Evolutionary conservation across 2,329 filamentous ascomycete genomes (phyloP), one percentile per base, ranked within the genome.

Genomic region (Exserohilum rostratum): DNA sequence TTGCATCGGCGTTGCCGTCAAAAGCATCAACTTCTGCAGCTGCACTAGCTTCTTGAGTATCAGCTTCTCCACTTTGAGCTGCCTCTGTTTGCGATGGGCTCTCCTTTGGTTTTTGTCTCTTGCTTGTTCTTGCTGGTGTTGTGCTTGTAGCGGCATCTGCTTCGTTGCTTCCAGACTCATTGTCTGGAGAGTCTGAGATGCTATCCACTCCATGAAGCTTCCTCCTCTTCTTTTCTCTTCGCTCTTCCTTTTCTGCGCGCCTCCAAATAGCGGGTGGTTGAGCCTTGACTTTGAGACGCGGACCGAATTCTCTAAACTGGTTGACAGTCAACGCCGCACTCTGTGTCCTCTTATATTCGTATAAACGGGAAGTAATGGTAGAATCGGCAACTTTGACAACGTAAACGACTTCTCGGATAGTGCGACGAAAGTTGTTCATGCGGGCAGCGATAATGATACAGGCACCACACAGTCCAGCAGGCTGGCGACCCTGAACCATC

Each of bases 361-460:
- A 88, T 9, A 99, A 80, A 58, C 95, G 91, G 72, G 93, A 91
- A 68, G 92, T 90, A 56, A 99, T 91, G 6, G 95, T 99, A 57
- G 91, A 85, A 62, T 96, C 96, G 37, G 93, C 96, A 46, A 98
- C 93, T 72, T 97, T 98, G 72, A 97, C 93, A 33, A 97, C 90
- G 72, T 96, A 98, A n/a, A 98, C 93, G 7, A 99, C 90, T 76
- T 99, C 95, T 27, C 92, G 86, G 11, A 96, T 87, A 0, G 92
- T 96, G 15, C 95, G 88, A 39, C 93, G 89, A 72, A 96, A 99
- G 76, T 98, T 98, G 83, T 97, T 96, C 89, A 98, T 98, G 47
- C 95, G 90, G 7, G 95, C 93, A 6, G 95, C 95, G 73, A 99
- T 88, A 57, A 99, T 90, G 43, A 99, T 84, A 63, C 93, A 96